A percentile compares a stretch with the other conserved stretches of the same genome.
These are phyloP conservation scores for Arthrinium puccinioides DNA, from an alignment of 2,329 filamentous ascomycete species.

Conservation along the genomic window DNA sequence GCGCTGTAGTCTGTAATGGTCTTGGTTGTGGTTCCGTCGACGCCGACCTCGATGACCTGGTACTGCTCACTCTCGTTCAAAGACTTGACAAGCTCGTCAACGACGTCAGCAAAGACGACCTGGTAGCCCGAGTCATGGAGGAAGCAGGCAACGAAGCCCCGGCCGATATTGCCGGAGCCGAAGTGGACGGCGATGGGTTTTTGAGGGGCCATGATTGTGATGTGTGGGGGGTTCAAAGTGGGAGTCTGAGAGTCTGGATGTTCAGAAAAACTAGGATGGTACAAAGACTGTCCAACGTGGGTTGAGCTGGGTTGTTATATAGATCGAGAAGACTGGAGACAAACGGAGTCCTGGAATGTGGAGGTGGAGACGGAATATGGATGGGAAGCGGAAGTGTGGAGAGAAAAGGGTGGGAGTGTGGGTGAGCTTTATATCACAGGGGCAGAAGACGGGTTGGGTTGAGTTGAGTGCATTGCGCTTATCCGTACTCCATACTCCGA, in stretches of 20 bases:
- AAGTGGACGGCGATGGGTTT: constrained; percentile 84
- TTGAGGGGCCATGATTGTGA: constrained; percentile 38
- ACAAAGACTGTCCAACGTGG: not conserved
- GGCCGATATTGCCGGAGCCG: constrained; percentile 78
- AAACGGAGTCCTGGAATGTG: no score
- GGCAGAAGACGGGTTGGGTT: no score
- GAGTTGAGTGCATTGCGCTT: no score
- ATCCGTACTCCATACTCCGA: no score
- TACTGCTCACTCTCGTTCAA: constrained; percentile 74
- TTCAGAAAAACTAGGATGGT: not conserved
- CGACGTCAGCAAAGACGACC: constrained; percentile 93
- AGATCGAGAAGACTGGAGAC: no score
- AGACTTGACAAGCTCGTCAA: constrained; percentile 71
- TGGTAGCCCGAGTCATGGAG: constrained; percentile 92
- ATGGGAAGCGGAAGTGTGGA: no score
- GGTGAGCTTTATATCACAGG: no score
- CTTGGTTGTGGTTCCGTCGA: constrained; percentile 72
- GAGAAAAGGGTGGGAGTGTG: no score
- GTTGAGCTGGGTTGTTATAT: no score
- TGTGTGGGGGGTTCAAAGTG: not conserved
- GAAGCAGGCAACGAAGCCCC: constrained; percentile 84
- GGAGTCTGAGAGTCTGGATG: not conserved
- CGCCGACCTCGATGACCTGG: constrained; percentile 87
- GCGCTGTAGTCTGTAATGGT: constrained; percentile 93
- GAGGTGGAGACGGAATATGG: no score